These are phyloP conservation scores for Didymella lethalis DNA, from an alignment of 2,329 filamentous ascomycete species.

Conservation along the genomic window DNA sequence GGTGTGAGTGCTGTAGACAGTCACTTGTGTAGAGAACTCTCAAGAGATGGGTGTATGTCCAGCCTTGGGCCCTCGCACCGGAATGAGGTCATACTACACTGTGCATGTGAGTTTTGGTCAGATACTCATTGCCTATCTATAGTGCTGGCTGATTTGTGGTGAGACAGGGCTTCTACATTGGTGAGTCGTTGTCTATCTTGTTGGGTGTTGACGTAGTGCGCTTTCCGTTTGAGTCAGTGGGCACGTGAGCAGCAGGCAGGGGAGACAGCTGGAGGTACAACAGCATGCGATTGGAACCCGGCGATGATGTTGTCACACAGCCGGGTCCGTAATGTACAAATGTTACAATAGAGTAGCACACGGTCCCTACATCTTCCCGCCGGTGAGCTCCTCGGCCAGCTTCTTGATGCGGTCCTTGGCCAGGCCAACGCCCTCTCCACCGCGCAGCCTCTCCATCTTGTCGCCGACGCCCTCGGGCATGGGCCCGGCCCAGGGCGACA, in stretches of 20 bases:
- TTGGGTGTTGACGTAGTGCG: too few relatives aligned
- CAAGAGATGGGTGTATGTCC: too few relatives aligned
- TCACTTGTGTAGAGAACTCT: too few relatives aligned
- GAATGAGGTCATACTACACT: too few relatives aligned
- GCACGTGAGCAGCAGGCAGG: not conserved
- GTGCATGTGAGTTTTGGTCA: too few relatives aligned
- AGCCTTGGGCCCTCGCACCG: too few relatives aligned
- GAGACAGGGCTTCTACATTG: too few relatives aligned
- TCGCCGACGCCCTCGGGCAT: conserved; percentile 46
- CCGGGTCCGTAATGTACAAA: conserved; percentile 14
- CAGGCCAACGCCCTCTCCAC: conserved; percentile 51
- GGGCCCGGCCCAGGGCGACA: conserved; percentile 44
- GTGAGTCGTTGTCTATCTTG: too few relatives aligned
- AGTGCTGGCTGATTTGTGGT: too few relatives aligned
- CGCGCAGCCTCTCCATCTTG: conserved; percentile 46
- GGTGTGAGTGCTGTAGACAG: too few relatives aligned
- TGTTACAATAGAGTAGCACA: not conserved
- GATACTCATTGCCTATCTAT: too few relatives aligned
- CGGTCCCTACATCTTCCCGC: conserved; percentile 62
- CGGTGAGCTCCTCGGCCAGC: conserved; percentile 72
- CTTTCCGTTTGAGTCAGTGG: too few relatives aligned
- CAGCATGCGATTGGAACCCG: conserved; percentile 8
- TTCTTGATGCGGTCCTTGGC: conserved; percentile 67
- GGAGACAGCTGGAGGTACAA: not conserved
- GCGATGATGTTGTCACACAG: conserved; percentile 5